phyloP scores from a whole-genome alignment of 768 basidiomycete genomes.

The Mycena vitilis region DNA sequence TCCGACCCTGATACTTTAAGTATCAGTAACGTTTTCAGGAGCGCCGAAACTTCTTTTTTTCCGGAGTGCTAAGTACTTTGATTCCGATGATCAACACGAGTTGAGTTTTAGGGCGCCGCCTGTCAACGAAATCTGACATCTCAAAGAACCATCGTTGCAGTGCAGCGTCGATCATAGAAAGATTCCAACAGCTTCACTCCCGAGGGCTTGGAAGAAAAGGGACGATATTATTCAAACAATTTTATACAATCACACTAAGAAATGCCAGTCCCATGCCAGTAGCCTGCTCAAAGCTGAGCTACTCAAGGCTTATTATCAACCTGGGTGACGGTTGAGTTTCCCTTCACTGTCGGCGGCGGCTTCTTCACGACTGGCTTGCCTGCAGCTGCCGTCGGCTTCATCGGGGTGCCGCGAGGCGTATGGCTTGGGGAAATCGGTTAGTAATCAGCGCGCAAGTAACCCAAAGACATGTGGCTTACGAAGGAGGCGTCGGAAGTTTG shows the following conservation, averaged over 20 bases:
- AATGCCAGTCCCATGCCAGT: too few relatives aligned
- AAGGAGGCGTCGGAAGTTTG: slow-evolving; percentile 1
- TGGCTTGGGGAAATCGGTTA: slow-evolving; percentile 5
- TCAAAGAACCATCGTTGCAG: slow-evolving; percentile 3
- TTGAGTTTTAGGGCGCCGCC: not conserved
- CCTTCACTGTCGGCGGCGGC: too few relatives aligned
- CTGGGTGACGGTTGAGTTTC: too few relatives aligned
- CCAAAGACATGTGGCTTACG: not conserved
- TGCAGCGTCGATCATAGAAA: not conserved
- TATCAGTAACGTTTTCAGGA: too few relatives aligned
- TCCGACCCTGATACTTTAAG: too few relatives aligned
- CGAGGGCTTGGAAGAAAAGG: not conserved
- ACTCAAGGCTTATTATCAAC: too few relatives aligned
- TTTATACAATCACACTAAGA: not conserved
- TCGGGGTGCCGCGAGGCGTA: slow-evolving; percentile 4
- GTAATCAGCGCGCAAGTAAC: not conserved
- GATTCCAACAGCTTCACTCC: not conserved
- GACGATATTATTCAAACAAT: not conserved
- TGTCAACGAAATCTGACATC: not conserved
- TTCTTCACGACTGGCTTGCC: not conserved
- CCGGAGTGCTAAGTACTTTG: too few relatives aligned
- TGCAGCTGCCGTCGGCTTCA: not conserved
- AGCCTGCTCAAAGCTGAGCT: too few relatives aligned
- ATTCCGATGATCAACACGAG: not conserved
- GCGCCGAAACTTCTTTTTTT: too few relatives aligned